Base-by-base conservation (phyloP, 768 basidiomycete genomes). In the Serendipita sp. region DNA sequence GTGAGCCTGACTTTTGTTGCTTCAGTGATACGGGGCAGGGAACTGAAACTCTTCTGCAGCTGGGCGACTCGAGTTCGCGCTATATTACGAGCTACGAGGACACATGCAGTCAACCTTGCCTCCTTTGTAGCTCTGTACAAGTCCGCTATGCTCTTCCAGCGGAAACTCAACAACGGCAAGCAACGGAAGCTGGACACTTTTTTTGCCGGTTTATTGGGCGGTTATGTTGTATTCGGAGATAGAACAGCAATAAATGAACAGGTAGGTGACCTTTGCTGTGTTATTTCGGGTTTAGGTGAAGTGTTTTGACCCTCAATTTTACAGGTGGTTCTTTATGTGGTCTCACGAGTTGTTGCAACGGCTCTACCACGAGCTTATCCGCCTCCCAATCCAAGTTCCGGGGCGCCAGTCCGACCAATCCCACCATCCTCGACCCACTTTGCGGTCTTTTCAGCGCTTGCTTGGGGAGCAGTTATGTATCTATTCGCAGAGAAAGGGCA, bases 391-490 rank as follows among this genome's bases (percentile, higher is more conserved):
- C 66, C 71, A 3, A 62, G 53, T 44, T 62, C 67, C 10, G 66
- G 65, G 11, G 51, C 70, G 34, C 70, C 73, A 15, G 64, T 69
- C 34, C 83, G 80, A 70, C 89, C 93, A 2, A 74, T 91, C 41
- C 92, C 94, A 4, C 93, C 94, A 2, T 83, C 95, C 71, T 78
- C 90, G 16, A 77, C 82, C 13, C 86, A 89, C 72, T 99, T 98
- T 75, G 83, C 88, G 1, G 71, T 89, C 51, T 92, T 94, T 67
- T 89, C 93, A 2, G 90, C 93, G 0, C 69, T 97, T 13, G 81
- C 86, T 37, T 98, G 96, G 96, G 96, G 92, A 48, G 81, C 87
- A 5, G 94, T 97, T 53, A 97, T 99, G 95, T 99, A 88, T 82
- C 76, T 96, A 67, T 98, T 94, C 81, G 80, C 85, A 70, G 79